These are phyloP conservation scores for Notholithocarpus densiflorus DNA, from an alignment of 306 rosid species.

Conservation along the genomic window DNA sequence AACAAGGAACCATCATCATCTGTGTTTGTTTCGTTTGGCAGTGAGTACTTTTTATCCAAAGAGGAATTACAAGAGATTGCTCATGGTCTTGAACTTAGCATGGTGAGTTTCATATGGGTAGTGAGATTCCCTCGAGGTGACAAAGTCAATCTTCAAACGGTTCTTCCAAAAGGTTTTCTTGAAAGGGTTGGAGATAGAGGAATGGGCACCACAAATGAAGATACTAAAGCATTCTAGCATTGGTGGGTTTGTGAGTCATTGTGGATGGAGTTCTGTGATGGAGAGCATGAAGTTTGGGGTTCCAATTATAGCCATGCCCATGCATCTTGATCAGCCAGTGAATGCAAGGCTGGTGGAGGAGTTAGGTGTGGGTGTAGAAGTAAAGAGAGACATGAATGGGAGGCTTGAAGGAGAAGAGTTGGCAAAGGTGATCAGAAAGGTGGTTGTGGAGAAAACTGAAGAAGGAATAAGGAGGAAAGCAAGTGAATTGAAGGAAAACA, in stretches of 20 bases:
- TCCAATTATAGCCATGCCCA: slow-evolving; percentile 22
- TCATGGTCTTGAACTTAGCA: too few species aligned
- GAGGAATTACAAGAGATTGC: too few species aligned
- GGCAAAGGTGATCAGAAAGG: too few species aligned
- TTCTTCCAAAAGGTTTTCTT: slow-evolving; percentile 19
- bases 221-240: slow-evolving; percentile 9
- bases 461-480: neutral
- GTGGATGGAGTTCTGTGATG: slow-evolving; percentile 34
- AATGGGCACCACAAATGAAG: slow-evolving; percentile 20
- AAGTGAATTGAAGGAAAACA: too few species aligned
- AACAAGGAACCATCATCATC: too few species aligned
- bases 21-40: too few species aligned
- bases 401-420: neutral
- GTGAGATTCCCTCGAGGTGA: slow-evolving; percentile 22
- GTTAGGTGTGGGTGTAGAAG: slow-evolving; percentile 15
- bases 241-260: slow-evolving; percentile 36
- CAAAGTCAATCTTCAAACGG: neutral
- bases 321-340: too few species aligned
- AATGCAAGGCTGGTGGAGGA: too few species aligned
- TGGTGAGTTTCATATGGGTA: slow-evolving; percentile 24
- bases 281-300: slow-evolving; percentile 31
- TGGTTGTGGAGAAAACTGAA: neutral
- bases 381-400: slow-evolving; percentile 10
- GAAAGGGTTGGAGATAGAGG: slow-evolving; percentile 25
- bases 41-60: too few species aligned